These are phyloP conservation scores for Berberis thunbergii DNA, from an alignment of 164 flowering plant genomes.

Conservation along the genomic window DNA sequence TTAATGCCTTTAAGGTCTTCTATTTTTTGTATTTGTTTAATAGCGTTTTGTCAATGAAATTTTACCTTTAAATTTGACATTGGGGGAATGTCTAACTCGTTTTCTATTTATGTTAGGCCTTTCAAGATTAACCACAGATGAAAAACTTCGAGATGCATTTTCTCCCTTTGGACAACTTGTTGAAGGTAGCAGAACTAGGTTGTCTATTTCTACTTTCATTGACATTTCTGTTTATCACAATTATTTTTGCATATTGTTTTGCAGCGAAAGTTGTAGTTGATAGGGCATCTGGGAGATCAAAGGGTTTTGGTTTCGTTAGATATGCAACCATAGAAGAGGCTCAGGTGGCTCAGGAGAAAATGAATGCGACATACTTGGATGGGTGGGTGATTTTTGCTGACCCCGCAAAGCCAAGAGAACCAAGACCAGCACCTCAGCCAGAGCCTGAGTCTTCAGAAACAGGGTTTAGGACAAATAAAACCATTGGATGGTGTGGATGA, in stretches of 20 bases:
- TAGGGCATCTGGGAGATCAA: conserved; percentile 64
- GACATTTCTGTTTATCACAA: background rate
- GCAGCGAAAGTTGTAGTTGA: conserved; percentile 71
- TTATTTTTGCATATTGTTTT: conserved; percentile 2
- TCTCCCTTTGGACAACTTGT: conserved; percentile 62
- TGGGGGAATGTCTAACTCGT: too few relatives aligned
- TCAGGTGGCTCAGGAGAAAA: conserved; percentile 61
- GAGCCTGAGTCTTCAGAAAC: conserved; percentile 34
- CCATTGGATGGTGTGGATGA: conserved; percentile 88
- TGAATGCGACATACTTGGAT: conserved; percentile 79
- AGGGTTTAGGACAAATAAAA: conserved; percentile 67
- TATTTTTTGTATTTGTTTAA: too few relatives aligned
- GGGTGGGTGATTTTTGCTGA: conserved; percentile 97
- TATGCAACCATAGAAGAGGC: conserved; percentile 76
- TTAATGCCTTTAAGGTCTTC: too few relatives aligned
- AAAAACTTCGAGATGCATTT: conserved; percentile 67
- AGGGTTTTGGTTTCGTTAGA: conserved; percentile 80
- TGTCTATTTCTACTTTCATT: background rate
- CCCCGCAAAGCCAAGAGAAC: conserved; percentile 74
- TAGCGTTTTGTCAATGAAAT: too few relatives aligned
- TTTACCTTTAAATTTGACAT: too few relatives aligned
- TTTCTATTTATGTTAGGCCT: conserved; percentile 36
- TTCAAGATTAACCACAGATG: conserved; percentile 65
- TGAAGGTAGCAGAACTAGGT: conserved; percentile 40
- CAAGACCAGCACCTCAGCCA: conserved; percentile 44